These are phyloP conservation scores for Aspergillus ochraceoroseus DNA, from an alignment of 2,329 filamentous ascomycete species.

Conservation along the genomic window DNA sequence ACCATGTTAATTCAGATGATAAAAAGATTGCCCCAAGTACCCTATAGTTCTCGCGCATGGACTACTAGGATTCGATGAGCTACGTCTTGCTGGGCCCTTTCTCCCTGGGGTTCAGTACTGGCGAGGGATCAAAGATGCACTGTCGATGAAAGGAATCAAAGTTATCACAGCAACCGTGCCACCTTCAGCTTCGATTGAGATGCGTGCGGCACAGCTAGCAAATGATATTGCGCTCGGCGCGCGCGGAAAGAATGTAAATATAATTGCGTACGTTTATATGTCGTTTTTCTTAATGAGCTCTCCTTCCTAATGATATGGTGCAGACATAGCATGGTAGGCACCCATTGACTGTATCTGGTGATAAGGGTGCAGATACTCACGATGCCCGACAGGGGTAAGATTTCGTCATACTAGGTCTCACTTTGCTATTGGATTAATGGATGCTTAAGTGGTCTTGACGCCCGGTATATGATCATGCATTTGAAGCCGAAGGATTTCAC, in stretches of 20 bases:
- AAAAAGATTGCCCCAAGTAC: conserved; percentile 46
- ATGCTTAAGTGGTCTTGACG: conserved; percentile 54
- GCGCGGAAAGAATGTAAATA: conserved; percentile 57
- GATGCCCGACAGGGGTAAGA: conserved; percentile 33
- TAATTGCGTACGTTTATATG: conserved; percentile 53
- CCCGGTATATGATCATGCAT: conserved; percentile 60
- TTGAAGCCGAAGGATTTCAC: conserved; percentile 62
- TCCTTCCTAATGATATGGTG: conserved; percentile 5
- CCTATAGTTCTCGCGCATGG: conserved; percentile 61
- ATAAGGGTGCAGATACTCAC: conserved; percentile 2
- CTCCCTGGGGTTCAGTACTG: conserved; percentile 60
- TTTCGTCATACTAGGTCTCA: background rate
- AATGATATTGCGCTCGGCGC: conserved; percentile 52
- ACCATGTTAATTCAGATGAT: background rate
- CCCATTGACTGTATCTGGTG: background rate
- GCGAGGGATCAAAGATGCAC: conserved; percentile 58
- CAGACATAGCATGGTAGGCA: conserved; percentile 48
- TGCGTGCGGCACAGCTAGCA: conserved; percentile 51
- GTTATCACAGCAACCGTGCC: conserved; percentile 60
- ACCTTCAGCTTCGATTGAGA: conserved; percentile 56
- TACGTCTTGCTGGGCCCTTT: conserved; percentile 51
- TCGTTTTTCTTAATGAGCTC: background rate
- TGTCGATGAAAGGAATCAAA: conserved; percentile 53
- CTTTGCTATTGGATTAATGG: conserved; percentile 10
- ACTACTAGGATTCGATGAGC: conserved; percentile 61